Evolutionary conservation across 768 basidiomycete genomes (phyloP), one percentile per base, ranked within the genome.

Genomic region (Mycena belliarum): DNA sequence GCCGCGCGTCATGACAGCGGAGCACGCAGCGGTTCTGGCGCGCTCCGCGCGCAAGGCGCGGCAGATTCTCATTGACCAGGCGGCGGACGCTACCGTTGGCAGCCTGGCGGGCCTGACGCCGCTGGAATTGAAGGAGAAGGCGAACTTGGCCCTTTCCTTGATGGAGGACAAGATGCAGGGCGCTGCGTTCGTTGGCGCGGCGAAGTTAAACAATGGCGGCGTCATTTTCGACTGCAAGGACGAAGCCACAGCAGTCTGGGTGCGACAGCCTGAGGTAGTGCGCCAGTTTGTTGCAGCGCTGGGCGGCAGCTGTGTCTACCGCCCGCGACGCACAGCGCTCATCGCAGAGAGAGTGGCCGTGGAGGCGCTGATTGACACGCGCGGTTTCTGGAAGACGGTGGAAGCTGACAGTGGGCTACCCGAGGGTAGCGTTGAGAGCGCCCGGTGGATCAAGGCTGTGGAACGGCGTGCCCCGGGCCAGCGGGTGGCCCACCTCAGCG

Each of bases 11-110:
- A 32, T 32, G 29, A 47, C 55, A 23, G 58, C 53, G 4, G 43
- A 47, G 57, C 59, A 55, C 54, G 64, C 38, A 10, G 38, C 4
- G n/a, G 20, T 40, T 10, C 38, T 40, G 6, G 38, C 38, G 38
- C 7, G 38, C 7, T 6, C 4, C 6, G 38, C 15, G n/a, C n/a
- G 38, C 38, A 40, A n/a, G 38, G n/a, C n/a, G n/a, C n/a, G 38
- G 5, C 38, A 40, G 38, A 40, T 40, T 10, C n/a, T 40, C 4
- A 20, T 40, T 6, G n/a, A 40, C 38, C n/a, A 40, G 18, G 6
- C 38, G 4, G 18, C n/a, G 3, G 10, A 40, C n/a, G 38, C n/a
- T 2, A 20, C 14, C 7, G 4, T 7, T 6, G 38, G 10, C 18
- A 40, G 38, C n/a, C 38, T 40, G 2, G 11, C 6, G 5, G 38